Conservation (phyloP, 176 grass and related monocot genomes). For the Zizania latifolia region DNA sequence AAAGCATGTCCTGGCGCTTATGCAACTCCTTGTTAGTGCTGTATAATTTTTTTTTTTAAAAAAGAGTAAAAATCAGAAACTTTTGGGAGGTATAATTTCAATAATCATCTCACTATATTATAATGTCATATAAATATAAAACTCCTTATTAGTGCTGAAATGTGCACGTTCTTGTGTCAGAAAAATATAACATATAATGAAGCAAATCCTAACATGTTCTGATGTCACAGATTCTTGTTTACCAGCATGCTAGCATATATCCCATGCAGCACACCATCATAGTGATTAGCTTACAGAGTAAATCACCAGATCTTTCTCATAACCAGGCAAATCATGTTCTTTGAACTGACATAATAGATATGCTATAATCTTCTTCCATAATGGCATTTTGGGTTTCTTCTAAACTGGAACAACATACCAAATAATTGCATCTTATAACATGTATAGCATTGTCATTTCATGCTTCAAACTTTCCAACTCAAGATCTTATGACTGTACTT, state of each 20-base stretch:
- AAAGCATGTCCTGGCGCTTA: slow-evolving; percentile 74
- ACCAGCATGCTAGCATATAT: not conserved
- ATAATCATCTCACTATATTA: not conserved
- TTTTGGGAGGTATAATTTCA: not conserved
- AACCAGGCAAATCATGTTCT: not conserved
- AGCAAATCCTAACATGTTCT: not conserved
- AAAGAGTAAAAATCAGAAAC: not conserved
- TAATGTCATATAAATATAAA: not conserved
- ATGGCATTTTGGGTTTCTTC: not conserved
- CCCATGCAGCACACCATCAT: not conserved
- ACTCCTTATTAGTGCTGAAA: not conserved
- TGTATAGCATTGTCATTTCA: not conserved
- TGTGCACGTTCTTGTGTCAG: not conserved
- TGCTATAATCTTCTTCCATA: not conserved
- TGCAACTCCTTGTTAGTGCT: slow-evolving; percentile 89
- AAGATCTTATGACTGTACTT: not conserved
- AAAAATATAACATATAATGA: not conserved
- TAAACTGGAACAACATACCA: not conserved
- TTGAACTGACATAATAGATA: not conserved
- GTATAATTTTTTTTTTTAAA: slow-evolving; percentile 21
- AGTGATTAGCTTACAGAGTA: not conserved
- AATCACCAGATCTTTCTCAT: not conserved
- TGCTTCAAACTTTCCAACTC: not conserved
- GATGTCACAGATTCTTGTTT: not conserved
- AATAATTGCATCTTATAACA: not conserved